phyloP scores from a whole-genome alignment of 768 basidiomycete species.

The Astraeus odoratus region DNA sequence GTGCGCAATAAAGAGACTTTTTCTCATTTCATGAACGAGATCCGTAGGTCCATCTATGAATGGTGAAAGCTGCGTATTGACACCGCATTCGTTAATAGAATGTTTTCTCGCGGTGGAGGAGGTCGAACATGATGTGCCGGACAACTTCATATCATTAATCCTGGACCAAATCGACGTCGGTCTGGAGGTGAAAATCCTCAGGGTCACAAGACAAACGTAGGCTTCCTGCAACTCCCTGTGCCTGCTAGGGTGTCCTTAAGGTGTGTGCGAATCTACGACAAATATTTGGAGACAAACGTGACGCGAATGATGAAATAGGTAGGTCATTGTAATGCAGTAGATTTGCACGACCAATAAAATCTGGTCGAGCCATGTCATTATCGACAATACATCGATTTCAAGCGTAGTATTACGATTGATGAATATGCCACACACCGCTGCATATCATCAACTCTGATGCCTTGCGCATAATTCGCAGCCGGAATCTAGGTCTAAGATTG shows the following conservation, averaged over 20 bases:
- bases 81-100: constrained; percentile 7
- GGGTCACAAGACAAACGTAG: constrained; percentile 23
- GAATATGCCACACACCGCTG: no score
- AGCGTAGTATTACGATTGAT: no score
- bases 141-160: constrained; percentile 18
- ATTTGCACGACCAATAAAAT: no score
- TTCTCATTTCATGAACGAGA: constrained; percentile 34
- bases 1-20: constrained; percentile 52
- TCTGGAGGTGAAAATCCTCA: constrained; percentile 40
- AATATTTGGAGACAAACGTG: no score
- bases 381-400: no score
- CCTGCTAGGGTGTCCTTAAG: no score
- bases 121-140: constrained; percentile 12
- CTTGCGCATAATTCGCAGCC: background rate
- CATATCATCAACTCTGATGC: no score
- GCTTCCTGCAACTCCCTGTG: background rate
- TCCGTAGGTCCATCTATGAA: constrained; percentile 15
- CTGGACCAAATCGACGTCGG: constrained; percentile 28
- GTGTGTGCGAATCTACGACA: no score
- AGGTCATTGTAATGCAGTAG: no score
- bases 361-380: no score
- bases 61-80: background rate
- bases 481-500: background rate
- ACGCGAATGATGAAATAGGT: no score
- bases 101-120: constrained; percentile 23